Evolutionary conservation across 2,329 filamentous ascomycete genomes (phyloP).

Genomic region (Clonostachys sp.): DNA sequence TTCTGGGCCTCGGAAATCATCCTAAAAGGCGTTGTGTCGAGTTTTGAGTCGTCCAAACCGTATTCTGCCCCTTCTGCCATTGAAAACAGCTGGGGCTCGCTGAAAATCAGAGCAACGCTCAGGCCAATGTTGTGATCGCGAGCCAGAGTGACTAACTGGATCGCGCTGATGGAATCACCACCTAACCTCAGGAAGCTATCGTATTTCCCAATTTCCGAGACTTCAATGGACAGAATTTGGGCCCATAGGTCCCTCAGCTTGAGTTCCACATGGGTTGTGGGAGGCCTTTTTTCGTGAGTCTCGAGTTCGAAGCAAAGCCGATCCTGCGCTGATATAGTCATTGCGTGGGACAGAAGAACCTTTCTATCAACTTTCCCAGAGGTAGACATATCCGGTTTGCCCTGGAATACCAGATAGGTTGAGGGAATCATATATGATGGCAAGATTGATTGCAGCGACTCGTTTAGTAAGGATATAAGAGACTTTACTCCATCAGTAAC

Average conservation of each 20-base stretch:
- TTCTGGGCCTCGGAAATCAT: no score
- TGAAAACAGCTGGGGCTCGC: slow-evolving; percentile 2
- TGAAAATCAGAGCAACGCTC: slow-evolving; percentile 5
- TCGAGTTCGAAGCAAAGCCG: not conserved
- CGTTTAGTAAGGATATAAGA: slow-evolving; percentile 2
- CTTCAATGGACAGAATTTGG: not conserved
- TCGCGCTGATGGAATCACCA: slow-evolving; percentile 8
- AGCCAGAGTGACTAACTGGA: slow-evolving; percentile 3
- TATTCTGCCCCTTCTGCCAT: not conserved
- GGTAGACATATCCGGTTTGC: slow-evolving; percentile 4
- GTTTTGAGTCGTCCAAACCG: no score
- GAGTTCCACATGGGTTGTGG: slow-evolving; percentile 1
- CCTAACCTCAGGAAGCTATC: slow-evolving; percentile 6
- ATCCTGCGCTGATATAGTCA: not conserved
- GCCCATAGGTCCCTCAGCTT: slow-evolving; percentile 6
- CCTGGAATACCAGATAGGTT: slow-evolving; percentile 5
- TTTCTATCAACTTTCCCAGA: slow-evolving; percentile 4
- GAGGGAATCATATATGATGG: slow-evolving; percentile 7
- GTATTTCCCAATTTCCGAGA: slow-evolving; percentile 1
- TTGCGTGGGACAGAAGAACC: not conserved
- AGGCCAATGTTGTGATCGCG: slow-evolving; percentile 2
- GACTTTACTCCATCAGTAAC: not conserved
- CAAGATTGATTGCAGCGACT: not conserved
- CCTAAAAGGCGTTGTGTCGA: no score
- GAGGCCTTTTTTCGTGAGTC: not conserved